phyloP scores from a whole-genome alignment of 2,329 filamentous ascomycete species.

The Fusarium burgessii region DNA sequence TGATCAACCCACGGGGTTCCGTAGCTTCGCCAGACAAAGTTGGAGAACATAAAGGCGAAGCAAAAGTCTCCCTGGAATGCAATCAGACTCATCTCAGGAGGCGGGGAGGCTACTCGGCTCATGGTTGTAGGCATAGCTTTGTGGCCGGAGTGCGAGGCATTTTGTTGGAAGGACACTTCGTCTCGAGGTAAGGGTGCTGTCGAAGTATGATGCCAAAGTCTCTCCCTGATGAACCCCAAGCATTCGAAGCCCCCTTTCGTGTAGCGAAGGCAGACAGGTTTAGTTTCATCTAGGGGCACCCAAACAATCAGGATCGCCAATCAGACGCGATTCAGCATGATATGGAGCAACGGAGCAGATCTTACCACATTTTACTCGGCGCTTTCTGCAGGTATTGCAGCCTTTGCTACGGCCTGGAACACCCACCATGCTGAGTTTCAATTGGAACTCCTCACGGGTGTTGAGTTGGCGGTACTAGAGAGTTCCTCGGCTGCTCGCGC shows the following conservation, averaged over 20 bases:
- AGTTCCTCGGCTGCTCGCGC: not conserved
- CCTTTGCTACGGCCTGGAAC: not conserved
- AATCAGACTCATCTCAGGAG: not conserved
- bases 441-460: not conserved
- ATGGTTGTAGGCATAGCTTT: not conserved
- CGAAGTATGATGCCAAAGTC: not conserved
- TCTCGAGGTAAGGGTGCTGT: not conserved
- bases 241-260: not conserved
- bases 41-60: not conserved
- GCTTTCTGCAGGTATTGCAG: not conserved
- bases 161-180: not conserved
- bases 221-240: not conserved
- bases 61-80: not conserved
- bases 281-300: not conserved
- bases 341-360: not conserved
- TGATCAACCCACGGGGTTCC: not conserved
- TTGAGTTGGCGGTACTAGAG: not conserved
- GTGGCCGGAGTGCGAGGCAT: not conserved
- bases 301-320: not conserved
- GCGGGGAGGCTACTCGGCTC: not conserved
- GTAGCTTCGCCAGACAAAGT: not conserved
- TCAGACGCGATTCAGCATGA: not conserved
- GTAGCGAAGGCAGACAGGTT: not conserved
- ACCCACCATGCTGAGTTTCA: not conserved
- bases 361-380: not conserved